phyloP scores from a whole-genome alignment of 331 rosid genomes.

The Quercus lobata region DNA sequence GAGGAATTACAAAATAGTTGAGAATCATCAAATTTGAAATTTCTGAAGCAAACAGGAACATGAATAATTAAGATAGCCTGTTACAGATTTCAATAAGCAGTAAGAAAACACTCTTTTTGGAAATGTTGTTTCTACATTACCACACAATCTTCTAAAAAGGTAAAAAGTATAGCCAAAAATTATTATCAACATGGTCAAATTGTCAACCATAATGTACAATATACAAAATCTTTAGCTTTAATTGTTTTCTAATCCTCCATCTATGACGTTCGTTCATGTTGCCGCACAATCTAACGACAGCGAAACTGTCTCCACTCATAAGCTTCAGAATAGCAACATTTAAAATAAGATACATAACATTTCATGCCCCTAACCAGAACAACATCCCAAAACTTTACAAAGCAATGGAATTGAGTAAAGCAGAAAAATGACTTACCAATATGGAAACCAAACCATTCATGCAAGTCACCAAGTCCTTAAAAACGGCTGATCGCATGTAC shows the following conservation, averaged over 20 bases:
- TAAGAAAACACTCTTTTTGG: conserved; percentile 3
- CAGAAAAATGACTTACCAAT: conserved; percentile 56
- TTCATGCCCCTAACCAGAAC: neutral
- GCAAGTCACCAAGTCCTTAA: conserved; percentile 86
- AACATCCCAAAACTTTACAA: neutral
- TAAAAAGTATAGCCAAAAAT: neutral
- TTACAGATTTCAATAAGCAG: conserved; percentile 24
- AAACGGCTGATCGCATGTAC: conserved; percentile 81
- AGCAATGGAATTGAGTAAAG: neutral
- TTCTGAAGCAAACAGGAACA: conserved; percentile 63
- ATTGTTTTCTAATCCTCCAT: neutral
- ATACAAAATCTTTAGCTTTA: neutral
- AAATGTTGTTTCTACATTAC: neutral
- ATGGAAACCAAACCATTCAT: conserved; percentile 80
- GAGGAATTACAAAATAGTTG: conserved; percentile 58
- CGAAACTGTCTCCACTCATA: too few relatives aligned
- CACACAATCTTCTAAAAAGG: neutral
- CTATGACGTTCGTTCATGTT: too few relatives aligned
- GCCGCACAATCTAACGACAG: too few relatives aligned
- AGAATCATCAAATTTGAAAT: conserved; percentile 63
- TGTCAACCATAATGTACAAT: neutral
- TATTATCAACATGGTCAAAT: neutral
- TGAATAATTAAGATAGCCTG: conserved; percentile 91
- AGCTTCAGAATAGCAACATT: neutral
- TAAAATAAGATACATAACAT: neutral